These are phyloP conservation scores for Solanum okadae DNA, from an alignment of 257 asterid genomes.

Conservation along the genomic window DNA sequence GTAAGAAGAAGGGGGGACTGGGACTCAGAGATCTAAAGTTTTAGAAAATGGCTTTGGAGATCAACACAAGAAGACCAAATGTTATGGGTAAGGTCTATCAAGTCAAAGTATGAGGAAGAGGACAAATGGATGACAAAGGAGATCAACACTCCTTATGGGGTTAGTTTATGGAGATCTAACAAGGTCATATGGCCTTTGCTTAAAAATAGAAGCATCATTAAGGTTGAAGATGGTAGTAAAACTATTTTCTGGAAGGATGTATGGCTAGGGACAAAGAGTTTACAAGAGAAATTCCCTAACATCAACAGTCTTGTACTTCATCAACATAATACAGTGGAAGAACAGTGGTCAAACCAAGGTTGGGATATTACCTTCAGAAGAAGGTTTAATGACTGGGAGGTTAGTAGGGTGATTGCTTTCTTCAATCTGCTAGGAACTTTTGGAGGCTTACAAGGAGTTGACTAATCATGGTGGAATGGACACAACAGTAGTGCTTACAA, in stretches of 20 bases:
- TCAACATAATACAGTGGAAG: neutral
- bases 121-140: too few relatives aligned
- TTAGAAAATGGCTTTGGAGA: too few relatives aligned
- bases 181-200: too few relatives aligned
- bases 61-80: too few relatives aligned
- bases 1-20: too few relatives aligned
- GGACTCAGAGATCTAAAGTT: too few relatives aligned
- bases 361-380: neutral
- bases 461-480: neutral
- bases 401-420: neutral
- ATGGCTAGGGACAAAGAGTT: neutral
- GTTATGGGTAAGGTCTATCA: too few relatives aligned
- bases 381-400: neutral
- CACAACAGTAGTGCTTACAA: too few relatives aligned
- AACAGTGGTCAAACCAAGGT: neutral
- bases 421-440: neutral
- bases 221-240: neutral
- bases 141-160: too few relatives aligned
- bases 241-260: neutral
- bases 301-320: neutral
- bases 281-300: neutral
- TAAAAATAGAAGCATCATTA: too few relatives aligned
- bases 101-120: too few relatives aligned
- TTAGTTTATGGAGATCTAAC: too few relatives aligned
- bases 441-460: neutral